Percentiles rank a stretch among this genome's conserved stretches.
These are phyloP conservation scores for Colletotrichum echinochloae DNA, from an alignment of 2,329 filamentous ascomycete species.

Conservation along the genomic window DNA sequence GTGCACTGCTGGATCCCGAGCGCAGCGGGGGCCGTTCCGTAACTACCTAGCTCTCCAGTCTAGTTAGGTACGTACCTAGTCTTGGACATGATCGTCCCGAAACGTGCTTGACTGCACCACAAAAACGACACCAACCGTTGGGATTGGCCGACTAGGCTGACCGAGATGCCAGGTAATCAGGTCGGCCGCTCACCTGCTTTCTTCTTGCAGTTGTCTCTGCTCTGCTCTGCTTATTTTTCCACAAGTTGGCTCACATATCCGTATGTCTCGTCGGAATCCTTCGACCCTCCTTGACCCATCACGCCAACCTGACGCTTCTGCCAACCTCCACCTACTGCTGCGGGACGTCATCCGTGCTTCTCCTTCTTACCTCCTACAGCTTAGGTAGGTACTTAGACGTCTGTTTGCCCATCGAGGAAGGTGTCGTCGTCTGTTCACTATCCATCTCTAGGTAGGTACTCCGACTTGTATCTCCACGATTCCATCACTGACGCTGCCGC, in stretches of 20 bases:
- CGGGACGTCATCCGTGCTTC: slow-evolving; percentile 11
- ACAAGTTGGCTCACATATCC: slow-evolving; percentile 20
- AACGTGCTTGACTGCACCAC: neutral
- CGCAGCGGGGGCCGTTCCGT: neutral
- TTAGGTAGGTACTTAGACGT: neutral
- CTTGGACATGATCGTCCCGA: slow-evolving; percentile 2
- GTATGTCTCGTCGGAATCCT: slow-evolving; percentile 33
- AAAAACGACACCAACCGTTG: neutral
- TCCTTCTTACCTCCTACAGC: neutral
- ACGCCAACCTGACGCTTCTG: slow-evolving; percentile 13
- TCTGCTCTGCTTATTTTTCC: slow-evolving; percentile 4
- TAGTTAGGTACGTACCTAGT: neutral
- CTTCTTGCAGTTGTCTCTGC: neutral
- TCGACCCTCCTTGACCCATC: slow-evolving; percentile 23
- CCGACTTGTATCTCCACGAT: neutral
- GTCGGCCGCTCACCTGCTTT: slow-evolving; percentile 8
- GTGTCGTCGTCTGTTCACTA: neutral
- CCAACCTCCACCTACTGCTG: slow-evolving; percentile 22
- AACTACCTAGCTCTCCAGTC: neutral
- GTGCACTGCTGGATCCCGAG: neutral
- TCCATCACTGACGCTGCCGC: slow-evolving; percentile 3
- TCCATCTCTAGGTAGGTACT: neutral
- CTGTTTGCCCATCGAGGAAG: neutral
- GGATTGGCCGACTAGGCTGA: slow-evolving; percentile 5
- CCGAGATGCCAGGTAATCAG: slow-evolving; percentile 5